Base-by-base conservation (phyloP, 257 asterid species). In the Jaltomata sinuosa region DNA sequence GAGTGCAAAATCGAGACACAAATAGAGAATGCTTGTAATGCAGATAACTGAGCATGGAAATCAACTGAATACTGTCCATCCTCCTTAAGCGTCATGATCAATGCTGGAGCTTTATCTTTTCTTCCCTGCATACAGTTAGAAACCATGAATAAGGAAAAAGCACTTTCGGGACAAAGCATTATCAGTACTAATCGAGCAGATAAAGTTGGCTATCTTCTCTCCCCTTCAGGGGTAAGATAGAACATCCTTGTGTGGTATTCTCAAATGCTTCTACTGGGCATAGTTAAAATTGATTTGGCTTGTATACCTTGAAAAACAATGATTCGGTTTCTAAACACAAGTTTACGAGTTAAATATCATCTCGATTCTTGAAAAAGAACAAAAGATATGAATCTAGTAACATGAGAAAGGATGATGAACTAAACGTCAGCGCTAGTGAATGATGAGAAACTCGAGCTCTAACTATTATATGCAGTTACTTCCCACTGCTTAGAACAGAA, bases 1-100 rank as follows among this genome's bases (percentile, higher is more conserved):
- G 93, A 87, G 21, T 97, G 99, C 89, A 95, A 87, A 55, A 93
- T 85, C 19, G 99, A 89, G 36, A 95, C 89, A 31, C 97, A 92
- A 64, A 93, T 87, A 85, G 99, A 92, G 93, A 97, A 97, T 18
- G 97, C 98, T 86, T 97, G 99, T 85, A 97, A 85, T 0, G 97
- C 87, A 45, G 98, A 92, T 79, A 97, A 81, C 89, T 91, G 96
- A 2, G 96, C 97, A 76, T 97, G 99, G 93, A 97, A 97, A 85
- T 94, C 92, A 57, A 97, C 93, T 0, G 88, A 88, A 79, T 94
- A 97, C n/a, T 88, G 91, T 36, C 98, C 98, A 6, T 93, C 95
- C 81, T 87, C 93, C 11, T 83, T 69, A 62, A 59, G 83, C 81
- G 87, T 87, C 95, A 97, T 89, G 6, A 88, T 84, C 79, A 95